Evolutionary conservation across 257 asterid species (phyloP).

Genomic region (Cruciata laevipes): DNA sequence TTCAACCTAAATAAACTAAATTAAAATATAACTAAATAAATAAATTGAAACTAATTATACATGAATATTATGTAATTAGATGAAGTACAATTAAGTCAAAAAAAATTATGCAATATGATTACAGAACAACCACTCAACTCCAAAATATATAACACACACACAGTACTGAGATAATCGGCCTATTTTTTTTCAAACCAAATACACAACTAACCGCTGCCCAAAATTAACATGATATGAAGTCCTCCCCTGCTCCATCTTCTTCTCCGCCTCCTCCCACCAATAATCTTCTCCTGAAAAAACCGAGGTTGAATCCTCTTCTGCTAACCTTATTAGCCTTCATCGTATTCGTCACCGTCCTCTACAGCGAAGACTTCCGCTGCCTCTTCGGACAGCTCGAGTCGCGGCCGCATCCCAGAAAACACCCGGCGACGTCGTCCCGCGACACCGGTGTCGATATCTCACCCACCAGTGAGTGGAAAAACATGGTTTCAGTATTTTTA

Average conservation of each 20-base stretch:
- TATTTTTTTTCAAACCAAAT: conserved; percentile 7
- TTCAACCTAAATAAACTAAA: too few species aligned
- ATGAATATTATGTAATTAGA: too few species aligned
- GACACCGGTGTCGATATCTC: conserved; percentile 12
- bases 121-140: background rate
- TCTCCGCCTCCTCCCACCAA: conserved; percentile 23
- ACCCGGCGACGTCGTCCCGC: background rate
- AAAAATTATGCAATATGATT: too few species aligned
- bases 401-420: conserved; percentile 5
- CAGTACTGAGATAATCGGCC: background rate
- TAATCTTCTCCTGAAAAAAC: conserved; percentile 16
- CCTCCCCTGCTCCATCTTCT: conserved; percentile 17
- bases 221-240: conserved; percentile 23
- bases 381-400: conserved; percentile 23
- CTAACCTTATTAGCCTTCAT: conserved; percentile 32
- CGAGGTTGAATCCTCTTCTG: conserved; percentile 30
- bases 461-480: conserved; percentile 23
- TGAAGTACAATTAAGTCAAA: too few species aligned
- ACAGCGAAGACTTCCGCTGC: conserved; percentile 34
- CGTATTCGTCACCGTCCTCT: conserved; percentile 31
- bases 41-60: too few species aligned
- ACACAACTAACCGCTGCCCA: background rate
- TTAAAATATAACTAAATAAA: too few species aligned
- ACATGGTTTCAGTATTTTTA: too few species aligned
- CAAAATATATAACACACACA: background rate